Evolutionary conservation across 257 asterid genomes (phyloP).

Genomic region (Fraxinus americana): DNA sequence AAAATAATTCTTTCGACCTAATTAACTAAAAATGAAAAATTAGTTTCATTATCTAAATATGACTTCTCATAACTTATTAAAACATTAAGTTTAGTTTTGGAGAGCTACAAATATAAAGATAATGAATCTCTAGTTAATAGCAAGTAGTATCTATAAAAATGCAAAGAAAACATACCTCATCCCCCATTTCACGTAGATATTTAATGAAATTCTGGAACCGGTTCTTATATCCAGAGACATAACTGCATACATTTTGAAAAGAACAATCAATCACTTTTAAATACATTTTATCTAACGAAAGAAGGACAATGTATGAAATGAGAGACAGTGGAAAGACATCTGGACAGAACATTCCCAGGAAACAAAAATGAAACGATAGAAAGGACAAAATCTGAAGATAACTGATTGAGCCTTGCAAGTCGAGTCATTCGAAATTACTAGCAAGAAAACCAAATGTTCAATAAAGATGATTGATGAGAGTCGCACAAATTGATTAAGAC

Average conservation of each 20-base stretch:
- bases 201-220: constrained; percentile 96
- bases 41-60: neutral
- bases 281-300: neutral
- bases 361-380: constrained; percentile 15
- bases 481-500: neutral
- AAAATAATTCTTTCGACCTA: neutral
- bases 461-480: constrained; percentile 2
- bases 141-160: constrained; percentile 5
- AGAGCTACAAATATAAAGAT: constrained; percentile 7
- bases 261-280: constrained; percentile 13
- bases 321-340: neutral
- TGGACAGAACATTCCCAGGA: neutral
- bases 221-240: constrained; percentile 93
- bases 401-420: neutral
- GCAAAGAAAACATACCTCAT: constrained; percentile 67
- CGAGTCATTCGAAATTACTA: neutral
- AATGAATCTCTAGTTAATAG: constrained; percentile 5
- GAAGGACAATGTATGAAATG: constrained; percentile 7
- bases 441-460: neutral
- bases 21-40: neutral
- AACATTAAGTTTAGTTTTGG: neutral
- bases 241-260: constrained; percentile 58
- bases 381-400: neutral
- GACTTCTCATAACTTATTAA: constrained; percentile 6
- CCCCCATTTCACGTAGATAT: constrained; percentile 99